Conservation (phyloP, 495 filamentous ascomycete species). For the Trichoderma gamsii region DNA sequence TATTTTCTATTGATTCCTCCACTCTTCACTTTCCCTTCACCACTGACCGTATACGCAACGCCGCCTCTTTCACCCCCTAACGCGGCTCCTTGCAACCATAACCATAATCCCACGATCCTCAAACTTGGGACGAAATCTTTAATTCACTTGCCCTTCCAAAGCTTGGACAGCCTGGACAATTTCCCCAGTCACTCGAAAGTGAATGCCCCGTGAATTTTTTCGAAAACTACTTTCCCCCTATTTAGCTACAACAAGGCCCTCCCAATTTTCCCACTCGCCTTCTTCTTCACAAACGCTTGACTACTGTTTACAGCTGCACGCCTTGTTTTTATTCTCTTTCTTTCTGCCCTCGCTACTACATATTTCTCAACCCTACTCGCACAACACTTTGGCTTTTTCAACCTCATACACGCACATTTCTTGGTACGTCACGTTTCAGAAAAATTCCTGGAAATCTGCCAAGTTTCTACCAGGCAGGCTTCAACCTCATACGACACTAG, state of each 20-base stretch:
- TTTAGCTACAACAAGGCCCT: not conserved
- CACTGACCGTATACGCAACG: not conserved
- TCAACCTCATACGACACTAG: not conserved
- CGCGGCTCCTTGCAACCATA: not conserved
- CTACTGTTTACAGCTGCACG: not conserved
- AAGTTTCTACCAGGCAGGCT: not conserved
- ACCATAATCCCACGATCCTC: not conserved
- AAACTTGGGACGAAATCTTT: not conserved
- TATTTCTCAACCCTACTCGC: too few species aligned
- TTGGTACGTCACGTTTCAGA: not conserved
- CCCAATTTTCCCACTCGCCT: not conserved
- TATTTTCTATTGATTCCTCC: not conserved
- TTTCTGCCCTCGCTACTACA: not conserved
- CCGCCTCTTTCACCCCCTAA: not conserved
- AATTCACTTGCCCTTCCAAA: not conserved
- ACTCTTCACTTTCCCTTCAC: not conserved
- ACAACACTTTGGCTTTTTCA: too few species aligned
- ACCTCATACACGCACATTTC: not conserved
- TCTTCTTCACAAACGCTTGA: not conserved
- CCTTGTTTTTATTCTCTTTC: not conserved
- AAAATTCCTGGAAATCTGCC: not conserved
- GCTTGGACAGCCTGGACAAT: not conserved
- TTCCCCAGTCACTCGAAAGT: not conserved
- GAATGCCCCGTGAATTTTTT: not conserved
- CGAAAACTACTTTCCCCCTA: not conserved